Base-by-base conservation (phyloP, 345 rosid genomes). In the Limnanthes douglasii region DNA sequence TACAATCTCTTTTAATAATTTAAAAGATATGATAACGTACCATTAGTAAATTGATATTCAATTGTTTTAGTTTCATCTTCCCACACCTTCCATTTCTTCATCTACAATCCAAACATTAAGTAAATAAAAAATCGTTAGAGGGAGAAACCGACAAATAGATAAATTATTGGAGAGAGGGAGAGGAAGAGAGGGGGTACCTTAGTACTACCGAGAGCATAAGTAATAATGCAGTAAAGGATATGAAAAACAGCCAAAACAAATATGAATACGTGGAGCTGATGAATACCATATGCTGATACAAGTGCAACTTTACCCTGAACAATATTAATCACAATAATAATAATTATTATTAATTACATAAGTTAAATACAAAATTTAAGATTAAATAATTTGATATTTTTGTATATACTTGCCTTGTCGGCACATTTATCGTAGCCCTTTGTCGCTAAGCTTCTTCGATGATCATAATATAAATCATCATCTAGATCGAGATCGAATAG, bases 1-100 rank as follows among this genome's bases (percentile, higher is more conserved):
- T 14, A 3, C 12, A 4, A 6, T 18, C 14, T 18, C 3, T 4
- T 39, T 34, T 36, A 26, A 2, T 17, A 0, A 3, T 5, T 12
- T 29, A 37, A 37, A 18, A 23, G 0, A 41, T 24, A 34, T 27
- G 10, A 16, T n/a, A n/a, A 15, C 47, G 21, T 75, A 78, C 97
- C 97, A 34, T 88, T 72, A 15, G 65, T 54, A 53, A 63, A 83
- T 31, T 83, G 93, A 45, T 88, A 69, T 53, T 83, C 93, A 45
- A 72, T 34, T 34, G 86, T 75, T 71, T 56, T 73, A 19, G 97
- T 78, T 53, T 78, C 97, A 30, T 32, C 38, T 52, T 88, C 97
- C 97, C 97, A 88, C 4, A 48, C 42, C 58, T 62, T 73, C 97
- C 97, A 88, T 64, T 45, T 88, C 50, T 70, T 78, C 90, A 78